Base-by-base conservation (phyloP, 2,329 filamentous ascomycete genomes). In the Hypoxylon sp. region DNA sequence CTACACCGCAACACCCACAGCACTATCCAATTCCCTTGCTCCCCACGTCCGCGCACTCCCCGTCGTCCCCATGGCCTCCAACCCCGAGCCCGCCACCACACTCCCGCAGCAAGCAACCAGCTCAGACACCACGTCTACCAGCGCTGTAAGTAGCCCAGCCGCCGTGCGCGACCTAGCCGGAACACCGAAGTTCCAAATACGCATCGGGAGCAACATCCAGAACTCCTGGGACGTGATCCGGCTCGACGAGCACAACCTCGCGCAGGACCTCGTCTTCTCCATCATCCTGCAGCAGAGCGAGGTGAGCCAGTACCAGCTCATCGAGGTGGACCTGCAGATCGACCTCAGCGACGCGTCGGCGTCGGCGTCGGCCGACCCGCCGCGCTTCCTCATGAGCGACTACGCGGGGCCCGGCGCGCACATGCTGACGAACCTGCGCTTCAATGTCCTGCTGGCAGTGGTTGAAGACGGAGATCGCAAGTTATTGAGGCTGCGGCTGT, bases 341-440 rank as follows among this genome's bases (percentile, higher is more conserved):
- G 13, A 13, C 13, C 40, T 44, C 6, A 27, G 25, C 25, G 25
- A 27, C 25, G 25, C 25, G 25, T 27, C 25, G 25, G 40, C 13
- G 17, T n/a, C 40, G 13, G 17, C 14, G 3, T 7, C 40, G 14
- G 14, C 14, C 40, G 13, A 44, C 13, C 14, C 40, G 40, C 13
- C 13, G 17, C 14, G 17, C 40, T 7, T 13, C 13, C 51, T 63
- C 6, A 63, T 63, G 51, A 30, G 27, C 6, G 50, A 20, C 10
- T 63, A 63, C 51, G 33, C 11, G 7, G 60, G 60, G 4, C 60
- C 60, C 8, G 60, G 60, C 30, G 60, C 60, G 10, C 30, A 40
- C 31, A 63, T 63, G 60, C 31, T 63, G 33, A 63, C 30, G 6
- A 57, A 63, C 13, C 17, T 63, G 22, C 60, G 60, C n/a, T 63